Conservation (phyloP, 192 early-diverging fungal genomes). For the Coemansia sp. region DNA sequence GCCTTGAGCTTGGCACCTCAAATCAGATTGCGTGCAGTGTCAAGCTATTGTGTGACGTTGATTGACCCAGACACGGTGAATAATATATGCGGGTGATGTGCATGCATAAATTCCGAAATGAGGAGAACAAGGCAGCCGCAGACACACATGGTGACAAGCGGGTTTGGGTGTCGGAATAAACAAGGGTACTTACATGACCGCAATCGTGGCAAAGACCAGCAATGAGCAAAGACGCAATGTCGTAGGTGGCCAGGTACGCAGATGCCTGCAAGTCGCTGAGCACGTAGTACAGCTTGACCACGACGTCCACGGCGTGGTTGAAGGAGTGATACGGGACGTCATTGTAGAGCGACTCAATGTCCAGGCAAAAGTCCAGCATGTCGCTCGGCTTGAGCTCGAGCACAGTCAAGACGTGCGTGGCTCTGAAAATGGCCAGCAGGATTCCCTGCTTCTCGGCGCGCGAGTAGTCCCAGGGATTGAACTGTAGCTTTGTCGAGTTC, state of each 20-base stretch:
- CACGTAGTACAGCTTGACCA: slow-evolving; percentile 77
- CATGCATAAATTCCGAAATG: not conserved
- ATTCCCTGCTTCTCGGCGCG: slow-evolving; percentile 80
- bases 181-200: slow-evolving; percentile 63
- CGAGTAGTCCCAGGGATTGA: slow-evolving; percentile 65
- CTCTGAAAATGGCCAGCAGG: slow-evolving; percentile 74
- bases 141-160: slow-evolving; percentile 5
- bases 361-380: slow-evolving; percentile 81
- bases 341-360: slow-evolving; percentile 79
- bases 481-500: slow-evolving; percentile 43
- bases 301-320: slow-evolving; percentile 88
- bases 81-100: slow-evolving; percentile 7
- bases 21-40: not conserved
- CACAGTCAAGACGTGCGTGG: slow-evolving; percentile 60
- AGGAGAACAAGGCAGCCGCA: not conserved
- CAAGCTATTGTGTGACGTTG: not conserved
- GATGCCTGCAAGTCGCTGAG: slow-evolving; percentile 66
- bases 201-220: slow-evolving; percentile 90
- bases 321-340: slow-evolving; percentile 91
- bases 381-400: slow-evolving; percentile 60
- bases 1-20: not conserved
- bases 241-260: slow-evolving; percentile 65
- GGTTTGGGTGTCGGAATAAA: not conserved
- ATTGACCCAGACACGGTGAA: not conserved
- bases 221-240: slow-evolving; percentile 74